A percentile compares a stretch with the other conserved stretches of the same genome.
These are phyloP conservation scores for Apiospora koreana DNA, from an alignment of 2,329 filamentous ascomycete species.

Conservation along the genomic window DNA sequence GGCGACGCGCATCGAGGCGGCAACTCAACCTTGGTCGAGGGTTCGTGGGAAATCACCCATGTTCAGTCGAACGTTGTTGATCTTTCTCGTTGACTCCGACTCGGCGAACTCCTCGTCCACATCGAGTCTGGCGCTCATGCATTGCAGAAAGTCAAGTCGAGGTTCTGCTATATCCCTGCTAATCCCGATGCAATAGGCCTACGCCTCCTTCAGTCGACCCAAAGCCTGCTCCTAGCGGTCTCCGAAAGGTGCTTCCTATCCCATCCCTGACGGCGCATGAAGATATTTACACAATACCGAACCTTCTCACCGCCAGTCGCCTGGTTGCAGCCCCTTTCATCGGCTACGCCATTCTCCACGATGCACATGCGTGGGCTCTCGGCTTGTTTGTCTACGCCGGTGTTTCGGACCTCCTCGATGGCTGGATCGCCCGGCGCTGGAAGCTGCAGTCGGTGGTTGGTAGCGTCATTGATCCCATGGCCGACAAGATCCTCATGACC, in stretches of 20 bases:
- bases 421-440: conserved; percentile 88
- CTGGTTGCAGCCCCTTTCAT: conserved; percentile 80
- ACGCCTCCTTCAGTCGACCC: not conserved
- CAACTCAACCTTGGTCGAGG: conserved; percentile 5
- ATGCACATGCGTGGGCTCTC: conserved; percentile 76
- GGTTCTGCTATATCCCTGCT: not conserved
- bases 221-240: conserved; percentile 15
- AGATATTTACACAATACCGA: conserved; percentile 97
- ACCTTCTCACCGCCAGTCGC: conserved; percentile 85
- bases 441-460: conserved; percentile 91
- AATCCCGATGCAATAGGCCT: not conserved
- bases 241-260: conserved; percentile 33
- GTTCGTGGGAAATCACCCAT: not conserved
- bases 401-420: conserved; percentile 88
- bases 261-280: conserved; percentile 58
- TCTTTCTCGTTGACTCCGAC: not conserved
- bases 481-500: conserved; percentile 95
- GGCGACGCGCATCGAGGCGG: conserved; percentile 6
- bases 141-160: not conserved
- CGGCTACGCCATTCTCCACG: conserved; percentile 85
- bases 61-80: conserved; percentile 3
- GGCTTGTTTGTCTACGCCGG: conserved; percentile 91
- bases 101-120: not conserved
- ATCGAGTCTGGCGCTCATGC: not conserved
- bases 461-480: conserved; percentile 93